These are phyloP conservation scores for Mariannaea sp. DNA, from an alignment of 2,329 filamentous ascomycete species.

Conservation along the genomic window DNA sequence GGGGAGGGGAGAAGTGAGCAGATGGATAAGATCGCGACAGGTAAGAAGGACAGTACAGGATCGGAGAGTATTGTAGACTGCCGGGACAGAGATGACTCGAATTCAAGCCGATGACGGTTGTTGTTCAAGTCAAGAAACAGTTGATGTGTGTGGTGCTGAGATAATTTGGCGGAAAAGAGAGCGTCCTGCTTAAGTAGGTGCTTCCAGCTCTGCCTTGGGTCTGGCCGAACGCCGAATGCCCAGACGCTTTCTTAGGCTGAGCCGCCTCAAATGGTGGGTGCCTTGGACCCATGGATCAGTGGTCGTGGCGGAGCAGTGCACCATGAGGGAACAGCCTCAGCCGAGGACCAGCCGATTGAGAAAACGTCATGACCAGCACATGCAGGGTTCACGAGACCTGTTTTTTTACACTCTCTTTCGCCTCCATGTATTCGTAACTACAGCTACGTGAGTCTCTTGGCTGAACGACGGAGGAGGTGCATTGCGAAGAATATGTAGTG, in stretches of 20 bases:
- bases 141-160: too few relatives aligned
- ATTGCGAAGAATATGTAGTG: too few relatives aligned
- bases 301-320: slow-evolving; percentile 5
- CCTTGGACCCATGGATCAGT: not conserved
- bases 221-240: slow-evolving; percentile 1
- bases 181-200: not conserved
- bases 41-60: too few relatives aligned
- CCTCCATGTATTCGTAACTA: not conserved
- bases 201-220: slow-evolving; percentile 14
- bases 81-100: too few relatives aligned
- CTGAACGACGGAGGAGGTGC: too few relatives aligned
- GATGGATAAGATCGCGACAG: not conserved
- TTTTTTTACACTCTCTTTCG: not conserved
- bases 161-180: not conserved
- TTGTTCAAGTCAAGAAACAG: too few relatives aligned
- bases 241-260: slow-evolving; percentile 5
- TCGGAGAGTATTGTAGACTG: too few relatives aligned
- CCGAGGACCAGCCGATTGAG: not conserved
- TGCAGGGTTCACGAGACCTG: slow-evolving; percentile 12
- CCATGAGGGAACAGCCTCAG: not conserved
- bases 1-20: not conserved
- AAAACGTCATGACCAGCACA: slow-evolving; percentile 8
- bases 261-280: slow-evolving; percentile 15
- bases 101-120: too few relatives aligned
- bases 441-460: too few relatives aligned